Evolutionary conservation across 2,329 filamentous ascomycete species (phyloP), one percentile per base, ranked within the genome.

Genomic region (Exophiala lecanii-corni): DNA sequence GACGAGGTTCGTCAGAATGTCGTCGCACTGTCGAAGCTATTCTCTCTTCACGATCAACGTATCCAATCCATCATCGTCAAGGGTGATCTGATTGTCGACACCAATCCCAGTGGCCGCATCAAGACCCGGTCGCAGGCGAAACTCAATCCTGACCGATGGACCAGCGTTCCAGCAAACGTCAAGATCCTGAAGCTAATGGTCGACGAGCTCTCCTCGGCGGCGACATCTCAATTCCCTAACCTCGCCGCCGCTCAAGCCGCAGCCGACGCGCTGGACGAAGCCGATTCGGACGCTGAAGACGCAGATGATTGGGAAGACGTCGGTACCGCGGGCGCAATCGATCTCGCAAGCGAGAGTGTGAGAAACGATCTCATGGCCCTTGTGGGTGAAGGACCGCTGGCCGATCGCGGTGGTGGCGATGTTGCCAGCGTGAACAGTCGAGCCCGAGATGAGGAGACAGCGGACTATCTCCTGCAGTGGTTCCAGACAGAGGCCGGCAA

Each of bases 111-210:
- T 50, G 83, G 89, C 53, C 69, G 84, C 50, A 98, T 98, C 64
- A 89, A 95, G 81, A 98, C 92, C 15, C 81, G 92, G 49, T 96
- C 89, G 39, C 86, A 89, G 56, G 82, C 92, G 10, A 89, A 85
- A 66, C 78, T 84, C 61, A 91, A 91, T 61, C 92, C 92, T 12
- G 89, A 96, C 61, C 82, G 84, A 62, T 97, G 84, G 69, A 96
- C 89, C 4, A 79, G 86, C 47, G 81, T 98, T 45, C 80, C 89
- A 0, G 89, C 89, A 0, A 82, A 87, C 1, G 76, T 98, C 59
- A 98, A 98, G 70, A 96, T 98, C 48, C 70, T 97, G 66, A 98
- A 98, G 71, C 84, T 97, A 3, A 78, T 98, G 6, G 84, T 97
- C 35, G 88, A 95, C 60, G 92, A 98, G 67, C 78, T 98, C 2